phyloP scores from a whole-genome alignment of 2,329 filamentous ascomycete species.

The Fusarium falciforme region DNA sequence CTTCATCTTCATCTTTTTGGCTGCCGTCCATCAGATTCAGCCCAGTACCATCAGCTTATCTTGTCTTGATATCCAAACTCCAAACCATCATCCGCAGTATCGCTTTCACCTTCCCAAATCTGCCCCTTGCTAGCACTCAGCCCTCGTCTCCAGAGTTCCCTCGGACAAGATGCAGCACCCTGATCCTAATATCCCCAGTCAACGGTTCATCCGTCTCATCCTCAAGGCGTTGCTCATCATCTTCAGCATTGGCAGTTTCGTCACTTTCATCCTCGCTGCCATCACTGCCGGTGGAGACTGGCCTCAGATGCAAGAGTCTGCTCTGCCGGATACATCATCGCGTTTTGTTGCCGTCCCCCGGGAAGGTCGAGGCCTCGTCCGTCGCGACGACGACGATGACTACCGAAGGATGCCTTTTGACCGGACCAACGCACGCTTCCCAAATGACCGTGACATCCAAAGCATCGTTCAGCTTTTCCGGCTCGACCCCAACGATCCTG shows the following conservation, averaged over 20 bases:
- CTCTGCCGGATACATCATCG: background rate
- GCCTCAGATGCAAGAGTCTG: background rate
- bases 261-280: slow-evolving; percentile 33
- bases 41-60: slow-evolving; percentile 3
- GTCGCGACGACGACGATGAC: background rate
- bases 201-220: slow-evolving; percentile 8
- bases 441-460: background rate
- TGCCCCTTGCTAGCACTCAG: background rate
- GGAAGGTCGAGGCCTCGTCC: background rate
- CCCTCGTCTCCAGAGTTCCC: background rate
- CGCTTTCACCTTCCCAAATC: background rate
- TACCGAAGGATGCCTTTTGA: background rate
- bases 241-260: slow-evolving; percentile 36
- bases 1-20: slow-evolving; percentile 19
- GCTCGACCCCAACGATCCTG: background rate
- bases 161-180: slow-evolving; percentile 1
- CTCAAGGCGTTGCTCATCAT: slow-evolving; percentile 31
- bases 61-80: slow-evolving; percentile 1
- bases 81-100: background rate
- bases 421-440: background rate
- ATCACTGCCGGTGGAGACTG: slow-evolving; percentile 14
- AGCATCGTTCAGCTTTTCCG: background rate
- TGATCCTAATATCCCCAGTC: background rate
- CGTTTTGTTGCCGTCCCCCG: background rate
- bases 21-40: background rate